Base-by-base conservation (phyloP, 2,329 filamentous ascomycete species). In the Neophaeococcomyces aloes region DNA sequence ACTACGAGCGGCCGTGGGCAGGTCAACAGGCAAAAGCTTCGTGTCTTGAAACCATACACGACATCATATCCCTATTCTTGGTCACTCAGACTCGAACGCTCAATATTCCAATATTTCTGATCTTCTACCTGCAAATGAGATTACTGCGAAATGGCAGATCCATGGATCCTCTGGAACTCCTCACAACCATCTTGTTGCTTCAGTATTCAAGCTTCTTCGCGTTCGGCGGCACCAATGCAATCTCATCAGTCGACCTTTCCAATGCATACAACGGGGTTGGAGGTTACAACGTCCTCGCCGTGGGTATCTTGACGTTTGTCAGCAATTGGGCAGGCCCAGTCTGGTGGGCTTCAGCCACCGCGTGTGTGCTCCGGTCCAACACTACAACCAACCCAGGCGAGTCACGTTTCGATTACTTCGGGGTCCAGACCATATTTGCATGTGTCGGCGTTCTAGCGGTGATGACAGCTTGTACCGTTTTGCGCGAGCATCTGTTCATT, bases 201-300 rank as follows among this genome's bases (percentile, higher is more conserved):
- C 82, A 93, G 53, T 81, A 88, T 64, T 70, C 78, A 29, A 80
- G 82, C 40, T 98, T 94, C 71, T 98, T 96, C 60, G 82, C 86
- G 23, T 78, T 86, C 50, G 91, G 88, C 18, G 87, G 87, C 59
- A 86, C 85, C 36, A 98, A 98, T 61, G 83, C 91, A 31, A 94
- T 98, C 53, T 94, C 88, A 10, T 89, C 84, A n/a, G 78, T 98
- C 55, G 88, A 96, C 58, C 74, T 98, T 15, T 93, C 86, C 4
- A 94, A 82, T 59, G 88, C 88, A 0, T 98, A 98, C 66, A 98
- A 98, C 57, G 91, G 91, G 49, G 73, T 98, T 29, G 75, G 74
- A 38, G 77, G 73, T 44, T 98, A 93, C 68, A 88, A 84, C 57
- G 71, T 91, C 49, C 50, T 78, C n/a, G 72, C 79, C 13, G 91